phyloP scores from a whole-genome alignment of 202 grass and related monocot genomes.

The Zoysia matrella region DNA sequence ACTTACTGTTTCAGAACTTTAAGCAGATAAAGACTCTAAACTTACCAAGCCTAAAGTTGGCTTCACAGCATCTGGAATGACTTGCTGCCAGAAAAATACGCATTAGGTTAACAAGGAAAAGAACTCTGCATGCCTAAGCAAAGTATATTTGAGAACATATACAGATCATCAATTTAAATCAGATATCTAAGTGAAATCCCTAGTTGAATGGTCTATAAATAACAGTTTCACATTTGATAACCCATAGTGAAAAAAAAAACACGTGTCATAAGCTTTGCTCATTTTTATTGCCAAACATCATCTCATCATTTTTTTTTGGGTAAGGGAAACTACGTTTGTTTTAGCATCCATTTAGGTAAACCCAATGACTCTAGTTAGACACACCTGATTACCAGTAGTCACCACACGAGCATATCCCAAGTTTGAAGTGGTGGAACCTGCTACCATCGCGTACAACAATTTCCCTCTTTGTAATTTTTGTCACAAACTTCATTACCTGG shows the following conservation, averaged over 20 bases:
- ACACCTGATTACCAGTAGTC: constrained; percentile 84
- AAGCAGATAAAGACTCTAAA: constrained; percentile 15
- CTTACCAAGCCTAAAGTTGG: constrained; percentile 27
- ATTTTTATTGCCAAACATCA: background rate
- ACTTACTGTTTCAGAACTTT: constrained; percentile 26
- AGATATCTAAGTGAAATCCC: constrained; percentile 6
- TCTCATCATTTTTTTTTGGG: background rate
- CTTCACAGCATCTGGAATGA: constrained; percentile 22
- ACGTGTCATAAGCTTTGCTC: constrained; percentile 4
- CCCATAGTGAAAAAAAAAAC: constrained; percentile 9
- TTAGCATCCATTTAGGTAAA: constrained; percentile 4
- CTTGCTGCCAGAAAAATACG: constrained; percentile 29
- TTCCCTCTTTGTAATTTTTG: constrained; percentile 62
- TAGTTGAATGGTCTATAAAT: constrained; percentile 4
- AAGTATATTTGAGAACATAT: constrained; percentile 10
- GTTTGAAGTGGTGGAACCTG: constrained; percentile 85
- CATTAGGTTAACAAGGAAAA: constrained; percentile 7
- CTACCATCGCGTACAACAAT: constrained; percentile 84
- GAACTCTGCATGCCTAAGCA: background rate
- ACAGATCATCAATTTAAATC: constrained; percentile 14
- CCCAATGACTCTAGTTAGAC: constrained; percentile 29
- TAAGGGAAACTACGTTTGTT: background rate
- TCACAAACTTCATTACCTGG: constrained; percentile 61
- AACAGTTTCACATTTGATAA: background rate
- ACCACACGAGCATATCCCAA: constrained; percentile 78